Conservation (phyloP, 192 early-diverging fungal genomes). For the Gigaspora rosea region DNA sequence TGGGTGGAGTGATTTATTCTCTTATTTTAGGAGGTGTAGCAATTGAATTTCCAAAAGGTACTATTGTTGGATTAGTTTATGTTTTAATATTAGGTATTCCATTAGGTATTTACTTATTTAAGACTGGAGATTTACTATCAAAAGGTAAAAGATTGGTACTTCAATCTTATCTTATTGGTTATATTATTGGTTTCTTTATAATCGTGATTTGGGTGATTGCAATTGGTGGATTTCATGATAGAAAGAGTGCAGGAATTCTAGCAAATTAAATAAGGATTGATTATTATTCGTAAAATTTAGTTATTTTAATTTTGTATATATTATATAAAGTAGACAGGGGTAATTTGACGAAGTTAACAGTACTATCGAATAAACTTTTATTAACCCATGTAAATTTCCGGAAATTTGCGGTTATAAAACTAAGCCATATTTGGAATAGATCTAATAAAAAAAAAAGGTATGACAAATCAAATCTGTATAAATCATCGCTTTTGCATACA, state of each 20-base stretch:
- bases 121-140: constrained; percentile 32
- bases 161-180: constrained; percentile 44
- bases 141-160: constrained; percentile 46
- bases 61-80: constrained; percentile 44
- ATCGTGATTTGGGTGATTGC: constrained; percentile 42
- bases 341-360: too few species aligned
- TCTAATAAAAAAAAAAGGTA: too few species aligned
- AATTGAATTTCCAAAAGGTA: constrained; percentile 44
- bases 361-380: too few species aligned
- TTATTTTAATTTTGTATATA: too few species aligned
- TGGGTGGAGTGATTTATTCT: constrained; percentile 40
- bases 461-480: too few species aligned
- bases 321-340: too few species aligned
- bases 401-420: too few species aligned
- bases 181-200: constrained; percentile 37
- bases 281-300: too few species aligned
- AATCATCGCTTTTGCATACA: too few species aligned
- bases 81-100: constrained; percentile 32
- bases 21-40: constrained; percentile 39
- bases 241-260: constrained; percentile 27
- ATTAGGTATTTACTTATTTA: constrained; percentile 20
- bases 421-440: too few species aligned
- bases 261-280: too few species aligned
- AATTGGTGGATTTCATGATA: constrained; percentile 40
- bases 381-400: too few species aligned